Conservation (phyloP, 2,329 filamentous ascomycete species). For the Colletotrichum sp. region DNA sequence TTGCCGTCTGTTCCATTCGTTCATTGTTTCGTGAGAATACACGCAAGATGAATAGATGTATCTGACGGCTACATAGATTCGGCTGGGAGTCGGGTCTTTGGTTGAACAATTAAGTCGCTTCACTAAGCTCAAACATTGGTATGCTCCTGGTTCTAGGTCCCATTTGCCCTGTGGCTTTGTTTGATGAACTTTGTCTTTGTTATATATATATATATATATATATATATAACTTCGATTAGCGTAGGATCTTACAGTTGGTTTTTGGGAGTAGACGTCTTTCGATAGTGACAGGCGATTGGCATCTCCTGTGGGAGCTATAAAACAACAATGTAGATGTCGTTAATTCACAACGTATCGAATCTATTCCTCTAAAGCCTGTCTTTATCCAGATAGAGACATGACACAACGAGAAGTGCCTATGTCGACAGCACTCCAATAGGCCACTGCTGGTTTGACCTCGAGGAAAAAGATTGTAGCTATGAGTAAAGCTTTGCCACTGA, state of each 20-base stretch:
- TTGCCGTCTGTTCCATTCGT: too few relatives aligned
- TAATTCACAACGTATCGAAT: background rate
- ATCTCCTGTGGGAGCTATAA: background rate
- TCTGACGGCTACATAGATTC: too few relatives aligned
- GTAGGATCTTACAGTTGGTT: fast-evolving
- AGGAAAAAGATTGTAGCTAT: background rate
- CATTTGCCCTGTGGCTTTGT: too few relatives aligned
- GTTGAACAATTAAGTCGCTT: too few relatives aligned
- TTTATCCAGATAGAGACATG: background rate
- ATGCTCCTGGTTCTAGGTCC: too few relatives aligned
- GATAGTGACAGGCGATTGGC: background rate
- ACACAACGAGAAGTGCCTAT: background rate
- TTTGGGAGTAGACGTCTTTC: background rate
- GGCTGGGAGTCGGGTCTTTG: too few relatives aligned
- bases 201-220: too few relatives aligned
- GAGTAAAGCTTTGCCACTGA: background rate
- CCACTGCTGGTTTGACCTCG: background rate
- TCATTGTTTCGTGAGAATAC: too few relatives aligned
- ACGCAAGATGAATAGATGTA: too few relatives aligned
- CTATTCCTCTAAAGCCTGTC: background rate
- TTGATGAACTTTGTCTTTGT: too few relatives aligned
- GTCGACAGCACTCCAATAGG: background rate
- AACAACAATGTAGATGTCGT: background rate
- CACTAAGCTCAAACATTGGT: too few relatives aligned
- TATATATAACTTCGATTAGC: background rate